Evolutionary conservation across 345 rosid genomes (phyloP).

Genomic region (Sisymbrium irio): DNA sequence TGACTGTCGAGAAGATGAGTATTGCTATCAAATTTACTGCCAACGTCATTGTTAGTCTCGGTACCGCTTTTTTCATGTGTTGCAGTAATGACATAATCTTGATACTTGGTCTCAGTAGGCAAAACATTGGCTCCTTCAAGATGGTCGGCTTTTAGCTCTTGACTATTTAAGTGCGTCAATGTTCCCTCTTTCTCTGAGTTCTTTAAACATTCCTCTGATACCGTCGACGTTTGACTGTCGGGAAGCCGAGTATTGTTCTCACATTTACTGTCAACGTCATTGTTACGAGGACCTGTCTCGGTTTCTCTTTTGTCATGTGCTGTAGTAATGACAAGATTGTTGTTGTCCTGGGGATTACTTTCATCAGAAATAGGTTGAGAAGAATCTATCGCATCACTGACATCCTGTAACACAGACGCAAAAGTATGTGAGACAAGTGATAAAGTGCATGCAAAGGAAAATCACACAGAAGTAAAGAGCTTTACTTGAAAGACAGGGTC

Average conservation of each 20-base stretch:
- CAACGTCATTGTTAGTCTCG: neutral
- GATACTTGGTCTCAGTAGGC: slow-evolving; percentile 28
- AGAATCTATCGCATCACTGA: neutral
- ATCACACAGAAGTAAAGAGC: neutral
- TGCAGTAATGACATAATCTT: neutral
- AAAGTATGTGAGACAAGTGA: neutral
- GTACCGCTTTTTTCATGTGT: neutral
- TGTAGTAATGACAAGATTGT: neutral
- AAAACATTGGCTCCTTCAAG: slow-evolving; percentile 14
- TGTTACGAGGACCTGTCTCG: neutral
- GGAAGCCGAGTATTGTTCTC: neutral
- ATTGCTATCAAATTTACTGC: neutral
- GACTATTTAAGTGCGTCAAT: neutral
- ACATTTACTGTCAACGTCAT: neutral
- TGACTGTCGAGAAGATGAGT: neutral
- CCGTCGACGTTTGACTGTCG: neutral
- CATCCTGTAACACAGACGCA: slow-evolving; percentile 15
- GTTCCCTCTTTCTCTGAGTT: neutral
- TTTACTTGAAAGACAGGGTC: slow-evolving; percentile 2
- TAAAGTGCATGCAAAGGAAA: neutral
- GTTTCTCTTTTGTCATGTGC: neutral
- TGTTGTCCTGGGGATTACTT: neutral
- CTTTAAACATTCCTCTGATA: neutral
- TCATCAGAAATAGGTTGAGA: neutral
- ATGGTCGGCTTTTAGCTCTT: slow-evolving; percentile 13